Percentiles rank a stretch among this genome's conserved stretches.
These are phyloP conservation scores for Chlamydomonas sphaeroides DNA, from an alignment of 139 green algal species.

Conservation along the genomic window DNA sequence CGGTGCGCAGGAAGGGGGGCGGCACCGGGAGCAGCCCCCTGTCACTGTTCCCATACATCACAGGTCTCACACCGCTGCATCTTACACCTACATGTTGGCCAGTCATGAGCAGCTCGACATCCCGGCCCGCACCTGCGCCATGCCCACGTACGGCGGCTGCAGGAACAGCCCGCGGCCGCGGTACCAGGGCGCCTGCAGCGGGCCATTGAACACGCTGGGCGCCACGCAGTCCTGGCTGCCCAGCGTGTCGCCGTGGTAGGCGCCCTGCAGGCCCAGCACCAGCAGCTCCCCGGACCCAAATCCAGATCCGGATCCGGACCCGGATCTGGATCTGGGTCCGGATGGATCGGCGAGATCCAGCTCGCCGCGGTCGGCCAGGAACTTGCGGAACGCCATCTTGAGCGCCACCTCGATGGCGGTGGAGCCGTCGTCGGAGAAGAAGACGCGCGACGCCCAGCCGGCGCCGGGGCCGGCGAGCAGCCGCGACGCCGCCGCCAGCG, in stretches of 20 bases:
- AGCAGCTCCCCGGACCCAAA: constrained; percentile 41
- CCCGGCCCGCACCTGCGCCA: constrained; percentile 63
- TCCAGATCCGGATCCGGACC: no score
- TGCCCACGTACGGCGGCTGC: constrained; percentile 71
- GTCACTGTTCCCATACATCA: no score
- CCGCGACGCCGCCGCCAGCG: constrained; percentile 60
- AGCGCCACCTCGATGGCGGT: constrained; percentile 87
- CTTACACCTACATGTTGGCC: no score
- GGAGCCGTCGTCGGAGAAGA: constrained; percentile 88
- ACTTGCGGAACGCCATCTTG: constrained; percentile 94
- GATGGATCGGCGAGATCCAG: no score
- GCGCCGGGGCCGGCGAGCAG: constrained; percentile 66
- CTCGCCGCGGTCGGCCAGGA: constrained; percentile 35
- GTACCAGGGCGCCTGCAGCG: constrained; percentile 82
- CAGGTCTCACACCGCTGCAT: no score
- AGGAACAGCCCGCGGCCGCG: constrained; percentile 82
- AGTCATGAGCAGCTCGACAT: no score
- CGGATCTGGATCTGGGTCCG: no score
- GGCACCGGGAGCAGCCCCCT: no score
- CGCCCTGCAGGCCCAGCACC: constrained; percentile 87
- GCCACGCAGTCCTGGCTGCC: constrained; percentile 90
- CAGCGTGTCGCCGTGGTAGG: constrained; percentile 98
- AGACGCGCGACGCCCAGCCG: constrained; percentile 89
- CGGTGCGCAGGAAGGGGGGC: no score
- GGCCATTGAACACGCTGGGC: constrained; percentile 82